Conservation (phyloP, 2,329 filamentous ascomycete genomes). For the Sclerotinia glacialis region DNA sequence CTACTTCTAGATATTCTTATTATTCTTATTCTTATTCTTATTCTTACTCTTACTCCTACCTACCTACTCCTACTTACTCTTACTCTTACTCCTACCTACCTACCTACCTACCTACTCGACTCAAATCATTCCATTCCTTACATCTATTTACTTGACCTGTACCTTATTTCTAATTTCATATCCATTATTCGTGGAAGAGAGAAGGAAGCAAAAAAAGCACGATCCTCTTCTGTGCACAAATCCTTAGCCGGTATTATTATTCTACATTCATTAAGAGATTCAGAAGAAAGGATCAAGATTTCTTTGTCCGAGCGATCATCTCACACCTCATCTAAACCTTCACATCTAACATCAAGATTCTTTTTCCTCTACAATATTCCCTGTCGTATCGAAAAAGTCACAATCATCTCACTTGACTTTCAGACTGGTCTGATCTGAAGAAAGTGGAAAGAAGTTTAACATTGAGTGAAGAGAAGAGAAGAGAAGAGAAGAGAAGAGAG, state of each 20-base stretch:
- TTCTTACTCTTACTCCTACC: too few relatives aligned
- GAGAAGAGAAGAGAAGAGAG: not conserved
- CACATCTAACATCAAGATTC: not conserved
- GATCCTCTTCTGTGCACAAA: constrained; percentile 10
- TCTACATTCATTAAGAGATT: not conserved
- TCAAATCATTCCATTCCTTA: not conserved
- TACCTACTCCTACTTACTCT: too few relatives aligned
- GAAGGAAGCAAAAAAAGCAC: not conserved
- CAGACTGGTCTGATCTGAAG: constrained; percentile 16
- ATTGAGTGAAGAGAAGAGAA: constrained; percentile 7
- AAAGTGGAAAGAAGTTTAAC: not conserved
- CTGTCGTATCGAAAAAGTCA: not conserved
- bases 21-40: too few relatives aligned
- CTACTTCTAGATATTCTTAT: too few relatives aligned
- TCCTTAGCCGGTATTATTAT: not conserved
- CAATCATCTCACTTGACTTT: not conserved
- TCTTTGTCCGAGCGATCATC: constrained; percentile 16
- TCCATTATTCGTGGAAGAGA: not conserved
- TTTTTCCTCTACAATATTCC: not conserved
- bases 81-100: too few relatives aligned
- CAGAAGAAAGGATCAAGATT: constrained; percentile 14
- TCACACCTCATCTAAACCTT: constrained; percentile 4
- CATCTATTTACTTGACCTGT: not conserved
- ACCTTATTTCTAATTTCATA: not conserved
- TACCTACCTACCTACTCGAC: too few relatives aligned